Conservation (phyloP, 208 protist species). For the Trypanosoma scelopori region DNA sequence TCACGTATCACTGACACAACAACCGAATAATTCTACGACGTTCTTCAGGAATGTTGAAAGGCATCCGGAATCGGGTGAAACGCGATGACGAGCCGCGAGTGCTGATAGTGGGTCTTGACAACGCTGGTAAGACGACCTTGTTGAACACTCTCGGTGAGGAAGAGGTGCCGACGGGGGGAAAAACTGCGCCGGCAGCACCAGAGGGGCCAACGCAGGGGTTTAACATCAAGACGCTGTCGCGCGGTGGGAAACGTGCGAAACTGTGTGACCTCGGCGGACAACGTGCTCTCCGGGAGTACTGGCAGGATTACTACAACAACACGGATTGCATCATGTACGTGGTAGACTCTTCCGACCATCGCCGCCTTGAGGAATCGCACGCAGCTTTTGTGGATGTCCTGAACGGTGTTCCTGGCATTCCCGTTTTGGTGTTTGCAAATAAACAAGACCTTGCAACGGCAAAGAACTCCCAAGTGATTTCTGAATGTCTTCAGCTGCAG, state of each 20-base stretch:
- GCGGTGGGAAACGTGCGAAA: conserved; percentile 94
- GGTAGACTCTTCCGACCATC: conserved; percentile 93
- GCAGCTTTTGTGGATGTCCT: conserved; percentile 94
- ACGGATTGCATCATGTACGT: conserved; percentile 98
- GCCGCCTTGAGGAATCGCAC: conserved; percentile 90
- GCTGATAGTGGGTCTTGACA: conserved; percentile 95
- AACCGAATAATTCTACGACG: background rate
- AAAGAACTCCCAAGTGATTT: conserved; percentile 71
- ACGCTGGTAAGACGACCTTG: conserved; percentile 97
- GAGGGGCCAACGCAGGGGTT: conserved; percentile 99
- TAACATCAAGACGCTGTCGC: conserved; percentile 98
- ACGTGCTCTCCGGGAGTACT: conserved; percentile 97
- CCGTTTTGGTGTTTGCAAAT: conserved; percentile 99
- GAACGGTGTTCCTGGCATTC: conserved; percentile 93
- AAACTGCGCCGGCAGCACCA: conserved; percentile 65
- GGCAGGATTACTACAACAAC: conserved; percentile 97
- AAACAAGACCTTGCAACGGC: conserved; percentile 99
- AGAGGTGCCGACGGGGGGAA: conserved; percentile 40
- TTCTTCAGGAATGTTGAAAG: conserved; percentile 59
- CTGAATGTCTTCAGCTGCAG: conserved; percentile 77
- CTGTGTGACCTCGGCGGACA: conserved; percentile 99
- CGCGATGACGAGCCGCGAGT: conserved; percentile 92
- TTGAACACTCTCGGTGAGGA: conserved; percentile 91
- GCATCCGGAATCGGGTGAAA: conserved; percentile 88
- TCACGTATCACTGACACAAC: background rate